phyloP scores from a whole-genome alignment of 2,329 filamentous ascomycete genomes.

The Penicillium aurantiogriseum region DNA sequence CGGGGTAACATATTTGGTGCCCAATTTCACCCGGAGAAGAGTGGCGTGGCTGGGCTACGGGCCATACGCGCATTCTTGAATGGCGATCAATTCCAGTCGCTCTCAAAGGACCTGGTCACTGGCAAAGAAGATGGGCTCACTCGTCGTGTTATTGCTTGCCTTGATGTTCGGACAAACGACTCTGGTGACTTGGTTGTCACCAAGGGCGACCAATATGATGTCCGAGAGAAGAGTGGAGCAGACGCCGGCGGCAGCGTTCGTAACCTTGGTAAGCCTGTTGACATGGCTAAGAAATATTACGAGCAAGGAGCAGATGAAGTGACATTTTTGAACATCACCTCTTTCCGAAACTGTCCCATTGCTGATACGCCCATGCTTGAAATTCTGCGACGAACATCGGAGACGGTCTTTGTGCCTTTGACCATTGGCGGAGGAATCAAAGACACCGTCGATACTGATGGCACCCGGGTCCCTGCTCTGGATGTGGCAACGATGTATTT shows the following conservation, averaged over 20 bases:
- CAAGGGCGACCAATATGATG: slow-evolving; percentile 98
- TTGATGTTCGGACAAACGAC: slow-evolving; percentile 94
- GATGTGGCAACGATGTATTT: slow-evolving; percentile 97
- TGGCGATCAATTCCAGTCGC: slow-evolving; percentile 59
- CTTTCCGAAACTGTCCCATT: slow-evolving; percentile 90
- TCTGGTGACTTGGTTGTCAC: slow-evolving; percentile 93
- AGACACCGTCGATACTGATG: slow-evolving; percentile 86
- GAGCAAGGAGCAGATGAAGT: slow-evolving; percentile 95
- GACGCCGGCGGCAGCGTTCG: slow-evolving; percentile 65
- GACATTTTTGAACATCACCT: slow-evolving; percentile 97
- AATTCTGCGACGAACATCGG: slow-evolving; percentile 78
- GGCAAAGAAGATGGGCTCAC: slow-evolving; percentile 66
- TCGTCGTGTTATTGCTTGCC: slow-evolving; percentile 89
- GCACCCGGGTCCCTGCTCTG: slow-evolving; percentile 79
- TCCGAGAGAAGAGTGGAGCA: slow-evolving; percentile 75
- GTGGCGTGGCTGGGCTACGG: slow-evolving; percentile 80
- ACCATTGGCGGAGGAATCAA: slow-evolving; percentile 95
- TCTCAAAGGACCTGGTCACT: slow-evolving; percentile 39
- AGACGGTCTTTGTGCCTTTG: slow-evolving; percentile 91
- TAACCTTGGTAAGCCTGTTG: slow-evolving; percentile 94
- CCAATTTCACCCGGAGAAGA: slow-evolving; percentile 98
- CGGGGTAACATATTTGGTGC: slow-evolving; percentile 84
- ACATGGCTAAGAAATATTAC: slow-evolving; percentile 92
- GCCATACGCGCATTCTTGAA: slow-evolving; percentile 82
- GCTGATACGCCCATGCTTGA: slow-evolving; percentile 96